Evolutionary conservation across 805 yeast species (phyloP).

Genomic region (Kluyveromyces wickerhamii): DNA sequence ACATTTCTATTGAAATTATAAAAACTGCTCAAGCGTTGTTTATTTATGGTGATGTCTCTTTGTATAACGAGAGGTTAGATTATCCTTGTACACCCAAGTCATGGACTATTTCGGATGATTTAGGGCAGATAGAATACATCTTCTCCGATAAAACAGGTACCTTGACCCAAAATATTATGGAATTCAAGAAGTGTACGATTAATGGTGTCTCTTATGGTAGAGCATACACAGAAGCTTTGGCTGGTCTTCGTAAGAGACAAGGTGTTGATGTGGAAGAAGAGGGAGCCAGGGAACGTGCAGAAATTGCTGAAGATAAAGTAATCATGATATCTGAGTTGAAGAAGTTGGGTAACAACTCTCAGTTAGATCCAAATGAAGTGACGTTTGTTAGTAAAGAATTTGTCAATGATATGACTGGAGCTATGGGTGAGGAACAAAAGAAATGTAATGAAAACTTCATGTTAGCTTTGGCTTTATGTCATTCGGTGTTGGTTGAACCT

Average conservation of each 20-base stretch:
- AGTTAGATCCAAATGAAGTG: conserved; percentile 48
- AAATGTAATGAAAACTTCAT: conserved; percentile 63
- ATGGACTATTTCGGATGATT: conserved; percentile 80
- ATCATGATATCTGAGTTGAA: conserved; percentile 47
- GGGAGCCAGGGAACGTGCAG: conserved; percentile 41
- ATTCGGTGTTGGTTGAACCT: conserved; percentile 65
- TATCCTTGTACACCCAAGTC: conserved; percentile 80
- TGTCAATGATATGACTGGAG: conserved; percentile 53
- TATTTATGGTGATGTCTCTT: conserved; percentile 64
- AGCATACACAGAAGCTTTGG: conserved; percentile 78
- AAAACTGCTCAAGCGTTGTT: conserved; percentile 77
- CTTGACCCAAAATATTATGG: conserved; percentile 78
- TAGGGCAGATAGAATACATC: conserved; percentile 79
- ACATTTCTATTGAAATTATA: conserved; percentile 74
- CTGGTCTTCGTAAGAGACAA: conserved; percentile 69
- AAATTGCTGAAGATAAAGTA: conserved; percentile 48
- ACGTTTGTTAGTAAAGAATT: conserved; percentile 64
- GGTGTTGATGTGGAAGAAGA: conserved; percentile 69
- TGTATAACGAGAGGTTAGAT: conserved; percentile 63
- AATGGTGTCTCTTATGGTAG: conserved; percentile 66
- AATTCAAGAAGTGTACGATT: conserved; percentile 72
- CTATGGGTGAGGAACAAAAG: conserved; percentile 38
- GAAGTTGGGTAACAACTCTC: conserved; percentile 32
- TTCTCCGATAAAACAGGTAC: conserved; percentile 85
- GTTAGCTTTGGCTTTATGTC: conserved; percentile 71